These are phyloP conservation scores for Lachnellula suecica DNA, from an alignment of 2,329 filamentous ascomycete genomes.

Conservation along the genomic window DNA sequence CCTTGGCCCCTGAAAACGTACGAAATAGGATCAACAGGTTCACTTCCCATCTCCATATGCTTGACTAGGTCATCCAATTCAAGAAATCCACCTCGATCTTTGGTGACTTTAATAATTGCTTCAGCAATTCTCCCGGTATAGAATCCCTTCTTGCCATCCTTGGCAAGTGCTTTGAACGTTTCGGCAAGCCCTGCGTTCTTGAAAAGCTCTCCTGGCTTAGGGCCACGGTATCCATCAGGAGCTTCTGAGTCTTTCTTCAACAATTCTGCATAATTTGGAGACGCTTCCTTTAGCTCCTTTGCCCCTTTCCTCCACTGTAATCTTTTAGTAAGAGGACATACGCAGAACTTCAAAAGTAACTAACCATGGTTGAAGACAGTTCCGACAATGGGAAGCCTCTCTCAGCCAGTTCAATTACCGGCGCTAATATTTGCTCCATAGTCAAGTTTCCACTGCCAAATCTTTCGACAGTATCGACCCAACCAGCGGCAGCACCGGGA, in stretches of 20 bases:
- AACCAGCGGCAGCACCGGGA: conserved; percentile 88
- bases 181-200: conserved; percentile 77
- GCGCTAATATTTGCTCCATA: conserved; percentile 74
- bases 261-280: conserved; percentile 85
- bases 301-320: conserved; percentile 72
- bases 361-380: conserved; percentile 41
- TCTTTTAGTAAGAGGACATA: conserved; percentile 3
- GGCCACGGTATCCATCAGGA: conserved; percentile 69
- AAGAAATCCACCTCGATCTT: conserved; percentile 73
- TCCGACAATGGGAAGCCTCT: conserved; percentile 89
- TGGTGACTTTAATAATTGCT: conserved; percentile 75
- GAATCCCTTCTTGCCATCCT: conserved; percentile 85
- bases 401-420: conserved; percentile 83
- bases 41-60: conserved; percentile 71
- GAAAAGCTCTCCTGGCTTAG: conserved; percentile 81
- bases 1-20: conserved; percentile 72
- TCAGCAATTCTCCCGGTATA: conserved; percentile 84
- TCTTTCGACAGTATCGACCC: conserved; percentile 83
- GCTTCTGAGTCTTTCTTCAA: conserved; percentile 73
- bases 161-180: conserved; percentile 77
- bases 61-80: conserved; percentile 77
- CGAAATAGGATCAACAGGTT: conserved; percentile 83
- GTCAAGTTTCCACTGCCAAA: conserved; percentile 87
- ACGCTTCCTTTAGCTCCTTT: conserved; percentile 63
- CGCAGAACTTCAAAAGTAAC: neutral